Evolutionary conservation across 352 stramenopile species (phyloP).

Genomic region (Phytophthora sojae): DNA sequence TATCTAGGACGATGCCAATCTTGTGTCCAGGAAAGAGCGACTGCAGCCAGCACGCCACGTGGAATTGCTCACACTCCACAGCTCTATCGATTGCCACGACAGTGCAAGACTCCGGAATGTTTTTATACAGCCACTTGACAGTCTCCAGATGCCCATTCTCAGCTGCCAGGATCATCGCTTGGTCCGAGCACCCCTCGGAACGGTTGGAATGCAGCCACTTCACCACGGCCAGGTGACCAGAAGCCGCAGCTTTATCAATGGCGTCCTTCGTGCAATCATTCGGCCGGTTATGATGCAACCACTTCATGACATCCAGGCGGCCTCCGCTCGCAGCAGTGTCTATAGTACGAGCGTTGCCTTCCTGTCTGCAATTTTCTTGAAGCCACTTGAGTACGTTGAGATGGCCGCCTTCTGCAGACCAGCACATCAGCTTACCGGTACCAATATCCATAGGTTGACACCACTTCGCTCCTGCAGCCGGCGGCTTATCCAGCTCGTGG

Average conservation of each 20-base stretch:
- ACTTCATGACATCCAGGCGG: constrained; percentile 7
- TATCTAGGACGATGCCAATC: too few species aligned
- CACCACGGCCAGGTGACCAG: too few species aligned
- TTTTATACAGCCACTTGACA: constrained; percentile 17
- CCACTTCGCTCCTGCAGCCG: background rate
- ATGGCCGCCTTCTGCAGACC: background rate
- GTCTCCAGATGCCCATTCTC: constrained; percentile 1
- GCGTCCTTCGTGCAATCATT: too few species aligned
- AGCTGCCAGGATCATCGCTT: background rate
- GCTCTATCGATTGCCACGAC: too few species aligned
- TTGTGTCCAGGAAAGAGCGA: too few species aligned
- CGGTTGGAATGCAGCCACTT: constrained; percentile 9
- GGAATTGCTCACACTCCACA: too few species aligned
- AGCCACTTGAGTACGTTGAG: constrained; percentile 11
- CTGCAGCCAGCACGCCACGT: too few species aligned
- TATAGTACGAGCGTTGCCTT: background rate
- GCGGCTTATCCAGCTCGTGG: constrained; percentile 1
- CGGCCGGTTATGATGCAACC: too few species aligned
- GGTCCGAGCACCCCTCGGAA: background rate
- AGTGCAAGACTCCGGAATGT: constrained; percentile 1
- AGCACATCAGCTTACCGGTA: background rate
- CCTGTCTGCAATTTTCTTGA: background rate
- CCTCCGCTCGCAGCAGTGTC: background rate
- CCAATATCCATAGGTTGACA: background rate
- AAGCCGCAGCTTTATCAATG: too few species aligned